Evolutionary conservation across 306 rosid species (phyloP).

Genomic region (Malus domestica): ASM211411v1 NC_041794.1:19564001-19564500

Average conservation of each 20-base stretch:
- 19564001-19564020: slow-evolving; percentile 55
- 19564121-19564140: background rate
- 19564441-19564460: background rate
- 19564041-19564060: background rate
- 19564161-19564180: background rate
- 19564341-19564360: background rate
- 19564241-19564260: background rate
- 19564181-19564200: background rate
- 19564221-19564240: background rate
- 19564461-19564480: background rate
- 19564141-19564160: background rate
- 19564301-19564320: background rate
- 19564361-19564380: background rate
- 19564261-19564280: background rate
- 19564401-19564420: slow-evolving; percentile 3
- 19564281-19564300: background rate
- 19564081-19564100: background rate
- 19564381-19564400: background rate
- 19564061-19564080: background rate
- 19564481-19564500: background rate
- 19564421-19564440: background rate
- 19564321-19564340: background rate
- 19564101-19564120: background rate
- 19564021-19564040: background rate
- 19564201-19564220: background rate